These are phyloP conservation scores for Cyberlindnera xylosilytica DNA, from an alignment of 805 yeast genomes.

Conservation along the genomic window DNA sequence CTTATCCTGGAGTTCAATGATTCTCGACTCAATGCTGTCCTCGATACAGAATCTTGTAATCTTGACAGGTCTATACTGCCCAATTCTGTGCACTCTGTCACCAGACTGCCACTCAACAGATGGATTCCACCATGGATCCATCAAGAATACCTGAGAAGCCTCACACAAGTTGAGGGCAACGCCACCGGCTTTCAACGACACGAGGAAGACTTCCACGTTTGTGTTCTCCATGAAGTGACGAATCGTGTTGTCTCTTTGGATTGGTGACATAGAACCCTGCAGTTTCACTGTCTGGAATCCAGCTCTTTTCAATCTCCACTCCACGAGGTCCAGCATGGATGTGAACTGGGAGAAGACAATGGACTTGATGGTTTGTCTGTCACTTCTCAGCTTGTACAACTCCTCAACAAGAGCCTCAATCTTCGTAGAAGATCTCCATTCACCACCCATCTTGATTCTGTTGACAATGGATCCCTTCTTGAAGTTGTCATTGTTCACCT, in stretches of 20 bases:
- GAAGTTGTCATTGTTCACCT: conserved; percentile 51
- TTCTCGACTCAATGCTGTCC: conserved; percentile 94
- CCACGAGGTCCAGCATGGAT: conserved; percentile 91
- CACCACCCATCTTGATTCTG: conserved; percentile 80
- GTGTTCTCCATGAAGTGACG: conserved; percentile 90
- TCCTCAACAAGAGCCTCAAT: conserved; percentile 96
- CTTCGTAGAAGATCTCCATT: conserved; percentile 93
- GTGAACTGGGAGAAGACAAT: conserved; percentile 98
- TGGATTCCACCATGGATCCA: conserved; percentile 99
- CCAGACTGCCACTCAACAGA: conserved; percentile 98
- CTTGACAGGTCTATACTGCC: conserved; percentile 91
- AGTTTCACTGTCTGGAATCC: conserved; percentile 93
- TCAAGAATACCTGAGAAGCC: conserved; percentile 91
- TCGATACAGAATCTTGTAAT: conserved; percentile 92
- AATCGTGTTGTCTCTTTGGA: conserved; percentile 89
- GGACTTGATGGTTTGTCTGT: conserved; percentile 84
- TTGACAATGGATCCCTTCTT: conserved; percentile 75
- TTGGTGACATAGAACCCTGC: conserved; percentile 97
- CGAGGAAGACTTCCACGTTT: conserved; percentile 88
- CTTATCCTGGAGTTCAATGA: conserved; percentile 93
- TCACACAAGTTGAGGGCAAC: conserved; percentile 95
- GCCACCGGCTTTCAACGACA: conserved; percentile 97
- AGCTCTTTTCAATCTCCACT: conserved; percentile 92
- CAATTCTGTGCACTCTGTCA: conserved; percentile 96
- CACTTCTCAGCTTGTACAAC: conserved; percentile 79